Evolutionary conservation across 179 eudicot genomes (phyloP).

Genomic region (Silene noctiflora): DNA sequence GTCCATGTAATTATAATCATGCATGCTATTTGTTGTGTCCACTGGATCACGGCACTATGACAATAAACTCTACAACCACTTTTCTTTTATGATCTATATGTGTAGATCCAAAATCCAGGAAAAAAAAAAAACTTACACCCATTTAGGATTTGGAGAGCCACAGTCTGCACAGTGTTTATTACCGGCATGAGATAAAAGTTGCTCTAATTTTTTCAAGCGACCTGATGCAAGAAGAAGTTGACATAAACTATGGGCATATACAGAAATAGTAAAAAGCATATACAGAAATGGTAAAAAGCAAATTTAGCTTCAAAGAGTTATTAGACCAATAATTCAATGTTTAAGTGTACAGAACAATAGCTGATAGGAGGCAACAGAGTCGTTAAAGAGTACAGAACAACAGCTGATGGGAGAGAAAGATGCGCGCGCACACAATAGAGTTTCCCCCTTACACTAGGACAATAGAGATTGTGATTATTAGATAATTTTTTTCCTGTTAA

Average conservation of each 20-base stretch:
- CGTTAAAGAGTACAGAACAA: too few relatives aligned
- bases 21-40: not conserved
- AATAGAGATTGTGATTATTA: too few relatives aligned
- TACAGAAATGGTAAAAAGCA: not conserved
- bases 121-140: conserved; percentile 71
- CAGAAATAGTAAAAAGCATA: not conserved
- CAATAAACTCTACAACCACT: too few relatives aligned
- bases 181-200: conserved; percentile 46
- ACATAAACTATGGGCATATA: not conserved
- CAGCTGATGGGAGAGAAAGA: too few relatives aligned
- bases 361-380: too few relatives aligned
- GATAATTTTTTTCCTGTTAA: too few relatives aligned
- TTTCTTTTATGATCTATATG: not conserved
- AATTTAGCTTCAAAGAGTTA: not conserved
- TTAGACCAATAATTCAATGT: not conserved
- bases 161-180: conserved; percentile 88
- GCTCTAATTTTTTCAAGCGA: conserved; percentile 50
- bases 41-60: not conserved
- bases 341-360: too few relatives aligned
- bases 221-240: conserved; percentile 23
- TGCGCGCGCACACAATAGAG: too few relatives aligned
- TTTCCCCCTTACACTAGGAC: too few relatives aligned
- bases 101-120: not conserved
- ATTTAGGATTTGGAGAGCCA: conserved; percentile 90
- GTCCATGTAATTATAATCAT: not conserved